Percentiles rank a stretch among this genome's conserved stretches.
phyloP scores from a whole-genome alignment of 1,284 basidiomycete genomes.

The Sporisorium scitamineum region DNA sequence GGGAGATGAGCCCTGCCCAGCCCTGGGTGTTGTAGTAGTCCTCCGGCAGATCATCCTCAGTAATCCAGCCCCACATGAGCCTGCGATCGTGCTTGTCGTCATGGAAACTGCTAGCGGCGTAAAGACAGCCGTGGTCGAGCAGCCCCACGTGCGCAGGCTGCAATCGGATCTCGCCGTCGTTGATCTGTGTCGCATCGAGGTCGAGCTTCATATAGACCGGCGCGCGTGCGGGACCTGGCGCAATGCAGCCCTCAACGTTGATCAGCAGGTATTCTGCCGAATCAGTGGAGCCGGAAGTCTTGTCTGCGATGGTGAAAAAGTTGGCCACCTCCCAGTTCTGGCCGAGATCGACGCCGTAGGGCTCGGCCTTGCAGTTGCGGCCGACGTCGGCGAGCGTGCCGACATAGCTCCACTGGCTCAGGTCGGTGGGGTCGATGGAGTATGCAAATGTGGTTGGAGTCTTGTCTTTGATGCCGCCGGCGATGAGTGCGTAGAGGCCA shows the following conservation, averaged over 20 bases:
- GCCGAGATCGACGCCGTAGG: slow-evolving; percentile 51
- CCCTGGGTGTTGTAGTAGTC: slow-evolving; percentile 52
- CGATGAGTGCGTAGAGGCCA: slow-evolving; percentile 50
- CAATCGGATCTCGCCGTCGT: slow-evolving; percentile 25
- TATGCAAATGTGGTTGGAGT: slow-evolving; percentile 57
- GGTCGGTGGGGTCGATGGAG: slow-evolving; percentile 36
- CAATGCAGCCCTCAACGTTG: slow-evolving; percentile 51
- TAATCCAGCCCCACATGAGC: slow-evolving; percentile 61
- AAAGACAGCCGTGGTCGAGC: slow-evolving; percentile 56
- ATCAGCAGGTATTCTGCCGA: slow-evolving; percentile 47
- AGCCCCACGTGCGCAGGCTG: slow-evolving; percentile 25
- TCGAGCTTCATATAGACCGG: slow-evolving; percentile 38
- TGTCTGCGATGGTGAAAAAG: slow-evolving; percentile 38
- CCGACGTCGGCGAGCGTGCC: slow-evolving; percentile 48
- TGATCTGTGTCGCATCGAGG: not conserved
- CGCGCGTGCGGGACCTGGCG: slow-evolving; percentile 37
- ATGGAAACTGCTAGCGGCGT: slow-evolving; percentile 55
- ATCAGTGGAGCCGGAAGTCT: not conserved
- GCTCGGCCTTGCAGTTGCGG: slow-evolving; percentile 33
- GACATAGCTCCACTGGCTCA: slow-evolving; percentile 48
- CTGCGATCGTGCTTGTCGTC: slow-evolving; percentile 38
- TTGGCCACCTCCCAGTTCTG: slow-evolving; percentile 61
- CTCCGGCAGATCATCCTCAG: slow-evolving; percentile 55
- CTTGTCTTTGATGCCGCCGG: slow-evolving; percentile 48
- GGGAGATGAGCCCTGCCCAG: slow-evolving; percentile 52